Evolutionary conservation across 2,329 filamentous ascomycete genomes (phyloP), one percentile per base, ranked within the genome.

Genomic region (Fusarium coicis): DNA sequence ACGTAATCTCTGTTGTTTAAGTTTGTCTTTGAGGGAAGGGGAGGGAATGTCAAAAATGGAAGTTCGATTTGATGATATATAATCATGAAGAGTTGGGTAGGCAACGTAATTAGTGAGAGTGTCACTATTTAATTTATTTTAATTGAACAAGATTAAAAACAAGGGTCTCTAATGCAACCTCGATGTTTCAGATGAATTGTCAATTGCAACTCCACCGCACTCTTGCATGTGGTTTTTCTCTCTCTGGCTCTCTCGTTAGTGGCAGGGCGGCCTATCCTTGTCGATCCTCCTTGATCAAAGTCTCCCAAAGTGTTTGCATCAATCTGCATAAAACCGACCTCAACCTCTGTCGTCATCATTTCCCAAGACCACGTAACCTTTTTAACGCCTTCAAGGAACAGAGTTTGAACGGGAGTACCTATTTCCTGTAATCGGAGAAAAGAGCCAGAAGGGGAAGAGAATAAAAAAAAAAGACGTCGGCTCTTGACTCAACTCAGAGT

Each of bases 121-220:
- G 50, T 57, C 39, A 44, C 39, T 61, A 23, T 6, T 26, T 57
- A 62, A 58, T 57, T 28, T 58, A n/a, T 39, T 43, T 32, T 56
- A 23, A 61, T 37, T 56, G 39, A 37, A 57, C 19, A 18, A 39
- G 43, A 30, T 42, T 15, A 43, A 19, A 23, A 69, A 16, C 66
- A 42, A 65, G 66, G 66, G 66, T 58, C 66, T 63, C 10, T 34
- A 23, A 60, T 67, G 55, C 43, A 47, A 68, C 63, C 32, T 54
- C 40, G 6, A 49, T 53, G 66, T 70, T 69, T 65, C 66, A 70
- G 66, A 69, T 69, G 66, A 64, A 69, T 58, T 64, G 32, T 30
- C 55, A 43, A 62, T 34, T 50, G 39, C n/a, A 36, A 44, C 62
- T 64, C 62, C 56, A 64, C 56, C 39, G 18, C 44, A 47, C 26